Percentiles rank a stretch among this genome's conserved stretches.
Evolutionary conservation across 371 early-diverging fungal species (phyloP).

Genomic region (Saksenaea vasiformis): DNA sequence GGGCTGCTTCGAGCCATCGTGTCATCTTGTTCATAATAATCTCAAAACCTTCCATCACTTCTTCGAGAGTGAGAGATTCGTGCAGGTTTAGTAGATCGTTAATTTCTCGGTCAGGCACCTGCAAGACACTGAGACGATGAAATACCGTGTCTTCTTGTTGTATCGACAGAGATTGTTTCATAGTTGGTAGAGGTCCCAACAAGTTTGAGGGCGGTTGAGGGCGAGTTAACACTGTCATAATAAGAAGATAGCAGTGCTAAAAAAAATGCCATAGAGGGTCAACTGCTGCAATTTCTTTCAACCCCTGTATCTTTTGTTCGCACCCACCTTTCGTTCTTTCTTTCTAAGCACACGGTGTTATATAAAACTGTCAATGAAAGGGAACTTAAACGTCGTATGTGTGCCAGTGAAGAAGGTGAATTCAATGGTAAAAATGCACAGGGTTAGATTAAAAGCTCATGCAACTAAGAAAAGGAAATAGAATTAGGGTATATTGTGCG

Average conservation of each 20-base stretch:
- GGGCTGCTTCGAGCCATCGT: conserved; percentile 40
- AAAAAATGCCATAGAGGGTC: not conserved
- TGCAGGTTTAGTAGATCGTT: conserved; percentile 17
- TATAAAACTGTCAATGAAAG: not conserved
- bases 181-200: not conserved
- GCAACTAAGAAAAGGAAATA: not conserved
- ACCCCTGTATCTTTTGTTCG: not conserved
- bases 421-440: conserved; percentile 1
- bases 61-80: conserved; percentile 10
- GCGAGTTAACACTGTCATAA: conserved; percentile 1
- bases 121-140: not conserved
- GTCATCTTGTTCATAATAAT: conserved; percentile 22
- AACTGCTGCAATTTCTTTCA: not conserved
- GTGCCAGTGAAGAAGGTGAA: not conserved
- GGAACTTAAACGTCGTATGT: not conserved
- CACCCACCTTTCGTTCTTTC: not conserved
- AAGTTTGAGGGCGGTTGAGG: not conserved
- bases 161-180: conserved; percentile 2
- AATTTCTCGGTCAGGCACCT: conserved; percentile 26
- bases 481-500: not conserved
- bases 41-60: conserved; percentile 18
- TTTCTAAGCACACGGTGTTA: not conserved
- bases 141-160: not conserved
- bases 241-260: conserved; percentile 4
- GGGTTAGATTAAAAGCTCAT: not conserved